Evolutionary conservation across 2,329 filamentous ascomycete genomes (phyloP).

Genomic region (Acrodontium crateriforme): DNA sequence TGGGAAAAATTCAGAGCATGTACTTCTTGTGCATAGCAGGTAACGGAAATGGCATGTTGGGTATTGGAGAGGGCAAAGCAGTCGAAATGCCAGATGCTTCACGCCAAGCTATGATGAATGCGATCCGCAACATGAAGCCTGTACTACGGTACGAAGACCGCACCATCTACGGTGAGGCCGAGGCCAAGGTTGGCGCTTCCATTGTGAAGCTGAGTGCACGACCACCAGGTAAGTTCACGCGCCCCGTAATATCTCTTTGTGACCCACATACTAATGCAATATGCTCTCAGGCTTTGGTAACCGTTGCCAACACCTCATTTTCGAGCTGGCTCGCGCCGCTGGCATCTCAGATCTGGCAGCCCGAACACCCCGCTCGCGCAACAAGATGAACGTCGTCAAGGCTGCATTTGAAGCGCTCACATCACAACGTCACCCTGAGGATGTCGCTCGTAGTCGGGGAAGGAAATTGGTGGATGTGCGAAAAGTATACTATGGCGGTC

Average conservation of each 20-base stretch:
- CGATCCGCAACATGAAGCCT: constrained; percentile 87
- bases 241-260: no score
- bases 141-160: constrained; percentile 80
- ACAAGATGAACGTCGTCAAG: constrained; percentile 97
- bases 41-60: constrained; percentile 72
- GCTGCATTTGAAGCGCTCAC: constrained; percentile 71
- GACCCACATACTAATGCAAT: constrained; percentile 2
- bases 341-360: constrained; percentile 82
- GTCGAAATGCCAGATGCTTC: constrained; percentile 55
- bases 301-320: constrained; percentile 80
- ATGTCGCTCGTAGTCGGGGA: constrained; percentile 75
- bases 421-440: constrained; percentile 74
- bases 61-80: constrained; percentile 81
- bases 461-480: constrained; percentile 93
- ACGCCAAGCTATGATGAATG: constrained; percentile 62
- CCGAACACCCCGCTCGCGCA: constrained; percentile 69
- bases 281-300: constrained; percentile 67
- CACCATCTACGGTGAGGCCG: constrained; percentile 77
- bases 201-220: constrained; percentile 68
- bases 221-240: constrained; percentile 60
- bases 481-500: constrained; percentile 91
- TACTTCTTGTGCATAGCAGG: constrained; percentile 74
- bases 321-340: constrained; percentile 78
- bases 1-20: constrained; percentile 74
- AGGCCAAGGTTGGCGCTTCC: constrained; percentile 75